These are phyloP conservation scores for Penicillium cataractarum DNA, from an alignment of 495 filamentous ascomycete species.

Conservation along the genomic window DNA sequence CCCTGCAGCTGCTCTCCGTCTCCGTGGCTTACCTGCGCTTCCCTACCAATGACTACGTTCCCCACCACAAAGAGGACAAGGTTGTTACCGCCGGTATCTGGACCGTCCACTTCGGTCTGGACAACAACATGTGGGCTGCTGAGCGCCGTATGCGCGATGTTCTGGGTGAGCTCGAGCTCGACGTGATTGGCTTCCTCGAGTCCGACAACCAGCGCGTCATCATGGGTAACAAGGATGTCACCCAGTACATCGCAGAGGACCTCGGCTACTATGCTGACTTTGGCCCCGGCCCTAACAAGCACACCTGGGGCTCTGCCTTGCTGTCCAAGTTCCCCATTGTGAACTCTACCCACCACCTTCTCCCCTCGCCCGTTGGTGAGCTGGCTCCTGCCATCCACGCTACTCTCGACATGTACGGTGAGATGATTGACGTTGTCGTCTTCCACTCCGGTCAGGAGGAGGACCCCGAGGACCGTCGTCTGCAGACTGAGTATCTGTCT, in stretches of 20 bases:
- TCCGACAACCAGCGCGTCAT: slow-evolving; percentile 96
- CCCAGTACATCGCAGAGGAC: slow-evolving; percentile 93
- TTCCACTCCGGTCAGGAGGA: slow-evolving; percentile 99
- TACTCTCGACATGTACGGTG: slow-evolving; percentile 89
- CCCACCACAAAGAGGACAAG: slow-evolving; percentile 86
- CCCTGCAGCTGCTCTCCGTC: slow-evolving; percentile 77
- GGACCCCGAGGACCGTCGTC: slow-evolving; percentile 87
- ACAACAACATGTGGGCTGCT: slow-evolving; percentile 99
- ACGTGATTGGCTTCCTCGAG: slow-evolving; percentile 93
- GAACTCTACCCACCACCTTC: slow-evolving; percentile 93
- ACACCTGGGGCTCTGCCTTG: slow-evolving; percentile 94
- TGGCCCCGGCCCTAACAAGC: slow-evolving; percentile 97
- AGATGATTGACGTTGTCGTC: slow-evolving; percentile 89
- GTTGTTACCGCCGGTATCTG: slow-evolving; percentile 93
- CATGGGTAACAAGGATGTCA: slow-evolving; percentile 98
- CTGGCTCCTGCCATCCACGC: slow-evolving; percentile 96
- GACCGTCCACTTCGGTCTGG: slow-evolving; percentile 97
- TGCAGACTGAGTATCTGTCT: slow-evolving; percentile 86
- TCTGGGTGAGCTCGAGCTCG: slow-evolving; percentile 90
- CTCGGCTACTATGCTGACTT: slow-evolving; percentile 98
- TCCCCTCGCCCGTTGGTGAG: slow-evolving; percentile 92
- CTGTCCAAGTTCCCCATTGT: slow-evolving; percentile 97
- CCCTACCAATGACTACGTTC: slow-evolving; percentile 87
- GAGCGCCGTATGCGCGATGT: slow-evolving; percentile 92
- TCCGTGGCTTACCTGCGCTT: slow-evolving; percentile 90